Evolutionary conservation across 2,329 filamentous ascomycete species (phyloP), one percentile per base, ranked within the genome.

Genomic region (Pseudogymnoascus sp.): DNA sequence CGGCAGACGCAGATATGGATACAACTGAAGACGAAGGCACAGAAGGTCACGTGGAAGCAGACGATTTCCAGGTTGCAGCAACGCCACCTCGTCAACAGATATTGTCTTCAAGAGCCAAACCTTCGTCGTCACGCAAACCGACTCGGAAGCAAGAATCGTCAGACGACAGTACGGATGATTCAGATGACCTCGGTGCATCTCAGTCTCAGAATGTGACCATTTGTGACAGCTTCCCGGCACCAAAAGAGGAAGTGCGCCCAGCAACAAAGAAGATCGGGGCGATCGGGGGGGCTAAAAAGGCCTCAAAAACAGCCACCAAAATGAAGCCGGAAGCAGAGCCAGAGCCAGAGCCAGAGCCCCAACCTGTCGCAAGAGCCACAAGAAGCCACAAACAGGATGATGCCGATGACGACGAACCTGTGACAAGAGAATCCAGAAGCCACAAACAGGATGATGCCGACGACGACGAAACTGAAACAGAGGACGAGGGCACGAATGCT

Each of bases 11-110:
- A 14, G 50, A 62, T 14, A 16, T 62, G 61, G 61, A 56, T 16
- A 62, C 44, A 31, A 35, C 62, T 10, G 59, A 38, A 35, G 56
- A 61, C 12, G 59, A 59, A 35, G 62, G 42, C 21, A 31, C 23
- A 5, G 60, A 50, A 33, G 62, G 69, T 37, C 68, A 69, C n/a
- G 63, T 67, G 25, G 68, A 70, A 35, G 70, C 67, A 23, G 68
- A 70, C 37, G 70, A 66, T 37, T 73, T 74, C 23, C 71, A 74
- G 63, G 68, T 72, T 12, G 71, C 73, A 65, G 65, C 68, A 28
- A 70, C 70, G 7, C 71, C 71, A 18, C 64, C 67, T 38, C 65
- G 62, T 33, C 65, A 66, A 3, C 60, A 60, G 1, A 66, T 59
- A 53, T 12, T 63, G 28, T 50, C 56, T 18, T 53, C 47, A 31